phyloP scores from a whole-genome alignment of 352 stramenopile genomes.

The Phytopythium delawarense region DNA sequence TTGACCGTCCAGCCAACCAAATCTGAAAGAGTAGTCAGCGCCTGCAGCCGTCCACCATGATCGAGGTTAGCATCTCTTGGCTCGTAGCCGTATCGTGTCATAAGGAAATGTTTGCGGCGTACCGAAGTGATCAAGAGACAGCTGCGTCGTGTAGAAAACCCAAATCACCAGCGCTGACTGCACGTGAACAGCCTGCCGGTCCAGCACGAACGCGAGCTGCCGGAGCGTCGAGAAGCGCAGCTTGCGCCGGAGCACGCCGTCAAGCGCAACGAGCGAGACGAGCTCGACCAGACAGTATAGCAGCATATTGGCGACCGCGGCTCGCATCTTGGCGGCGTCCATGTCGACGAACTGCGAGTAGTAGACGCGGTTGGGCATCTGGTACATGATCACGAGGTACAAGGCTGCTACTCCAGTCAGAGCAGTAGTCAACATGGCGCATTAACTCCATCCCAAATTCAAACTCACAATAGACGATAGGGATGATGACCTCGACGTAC shows the following conservation, averaged over 20 bases:
- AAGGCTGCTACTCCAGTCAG: constrained; percentile 2
- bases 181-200: constrained; percentile 11
- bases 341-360: constrained; percentile 20
- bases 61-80: not conserved
- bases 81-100: too few relatives aligned
- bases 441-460: not conserved
- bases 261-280: constrained; percentile 26
- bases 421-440: too few relatives aligned
- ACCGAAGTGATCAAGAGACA: constrained; percentile 21
- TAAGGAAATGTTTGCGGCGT: not conserved
- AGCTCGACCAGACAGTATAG: constrained; percentile 35
- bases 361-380: constrained; percentile 24
- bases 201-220: constrained; percentile 17
- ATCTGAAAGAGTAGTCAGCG: not conserved
- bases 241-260: constrained; percentile 15
- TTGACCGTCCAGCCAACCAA: not conserved
- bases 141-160: constrained; percentile 21
- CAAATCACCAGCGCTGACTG: constrained; percentile 19
- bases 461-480: not conserved
- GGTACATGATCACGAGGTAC: constrained; percentile 18
- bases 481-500: constrained; percentile 1
- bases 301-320: constrained; percentile 22
- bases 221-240: constrained; percentile 20
- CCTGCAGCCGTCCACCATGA: not conserved
- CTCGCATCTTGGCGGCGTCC: constrained; percentile 4